phyloP scores from a whole-genome alignment of 2,329 filamentous ascomycete genomes.

The Aspergillus brasiliensis region DNA sequence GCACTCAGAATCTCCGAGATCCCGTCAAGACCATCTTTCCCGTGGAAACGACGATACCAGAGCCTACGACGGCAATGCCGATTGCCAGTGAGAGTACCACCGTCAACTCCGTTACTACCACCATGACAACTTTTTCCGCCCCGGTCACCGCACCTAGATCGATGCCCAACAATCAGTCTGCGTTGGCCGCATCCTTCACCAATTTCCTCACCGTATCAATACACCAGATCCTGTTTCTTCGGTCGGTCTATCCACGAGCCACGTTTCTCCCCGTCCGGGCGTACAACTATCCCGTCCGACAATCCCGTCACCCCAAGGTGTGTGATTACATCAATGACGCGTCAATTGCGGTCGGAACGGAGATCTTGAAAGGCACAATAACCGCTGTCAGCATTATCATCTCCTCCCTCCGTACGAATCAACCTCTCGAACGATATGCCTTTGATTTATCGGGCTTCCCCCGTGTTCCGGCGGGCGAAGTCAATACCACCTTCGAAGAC shows the following conservation, averaged over 20 bases:
- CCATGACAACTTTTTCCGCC: conserved; percentile 44
- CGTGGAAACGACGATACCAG: conserved; percentile 36
- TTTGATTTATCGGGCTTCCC: conserved; percentile 63
- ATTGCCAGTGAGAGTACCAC: conserved; percentile 46
- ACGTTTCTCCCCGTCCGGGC: conserved; percentile 79
- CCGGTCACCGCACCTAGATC: conserved; percentile 44
- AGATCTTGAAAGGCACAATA: conserved; percentile 65
- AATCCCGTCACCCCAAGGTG: conserved; percentile 82
- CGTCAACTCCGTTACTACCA: conserved; percentile 33
- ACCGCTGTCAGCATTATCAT: conserved; percentile 60
- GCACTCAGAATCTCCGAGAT: conserved; percentile 44
- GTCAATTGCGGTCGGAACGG: conserved; percentile 68
- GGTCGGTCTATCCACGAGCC: conserved; percentile 72
- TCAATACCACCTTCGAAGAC: conserved; percentile 55
- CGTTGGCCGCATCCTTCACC: conserved; percentile 69
- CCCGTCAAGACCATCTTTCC: conserved; percentile 38
- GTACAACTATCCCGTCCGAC: conserved; percentile 81
- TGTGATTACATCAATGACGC: conserved; percentile 85
- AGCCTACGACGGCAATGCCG: conserved; percentile 41
- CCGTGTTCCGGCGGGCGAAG: conserved; percentile 48
- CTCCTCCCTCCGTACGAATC: conserved; percentile 52
- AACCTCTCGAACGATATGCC: conserved; percentile 61
- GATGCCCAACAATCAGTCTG: conserved; percentile 54
- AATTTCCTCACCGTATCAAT: conserved; percentile 80
- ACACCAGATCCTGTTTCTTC: conserved; percentile 84